These are phyloP conservation scores for Gracilaria domingensis DNA, from an alignment of 23 red algal species.

Conservation along the genomic window DNA sequence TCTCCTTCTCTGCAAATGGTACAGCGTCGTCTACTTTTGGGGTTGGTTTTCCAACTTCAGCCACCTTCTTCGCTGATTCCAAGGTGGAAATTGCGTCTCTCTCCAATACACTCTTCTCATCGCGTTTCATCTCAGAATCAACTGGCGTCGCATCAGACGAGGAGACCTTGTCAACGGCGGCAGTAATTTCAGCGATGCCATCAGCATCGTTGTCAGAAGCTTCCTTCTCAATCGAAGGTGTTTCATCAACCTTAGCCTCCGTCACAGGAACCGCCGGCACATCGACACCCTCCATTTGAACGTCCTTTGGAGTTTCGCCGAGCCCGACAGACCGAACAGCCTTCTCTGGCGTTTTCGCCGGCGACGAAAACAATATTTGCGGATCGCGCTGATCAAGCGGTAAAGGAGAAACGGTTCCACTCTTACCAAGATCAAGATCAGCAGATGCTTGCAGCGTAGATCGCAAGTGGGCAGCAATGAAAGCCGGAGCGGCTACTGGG, in stretches of 20 bases:
- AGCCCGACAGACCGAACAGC: neutral
- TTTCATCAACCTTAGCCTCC: neutral
- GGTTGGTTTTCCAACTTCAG: neutral
- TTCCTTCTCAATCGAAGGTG: neutral
- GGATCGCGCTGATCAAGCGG: conserved; percentile 10
- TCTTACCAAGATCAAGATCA: conserved; percentile 62
- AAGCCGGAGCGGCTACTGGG: conserved; percentile 29
- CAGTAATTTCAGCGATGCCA: conserved; percentile 56
- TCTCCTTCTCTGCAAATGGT: conserved; percentile 19
- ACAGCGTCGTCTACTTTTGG: conserved; percentile 1
- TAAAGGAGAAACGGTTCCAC: conserved; percentile 51
- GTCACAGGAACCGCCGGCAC: neutral
- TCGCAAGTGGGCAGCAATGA: conserved; percentile 16
- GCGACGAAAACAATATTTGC: neutral
- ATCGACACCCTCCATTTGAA: neutral
- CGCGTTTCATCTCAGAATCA: conserved; percentile 33
- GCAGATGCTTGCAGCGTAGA: neutral
- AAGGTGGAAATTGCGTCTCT: neutral
- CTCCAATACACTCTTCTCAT: neutral
- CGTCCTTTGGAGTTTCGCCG: neutral
- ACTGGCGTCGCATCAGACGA: neutral
- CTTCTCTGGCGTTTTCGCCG: neutral
- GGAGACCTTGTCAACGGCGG: conserved; percentile 29
- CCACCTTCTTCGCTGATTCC: conserved; percentile 12
- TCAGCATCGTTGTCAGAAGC: conserved; percentile 33